Conservation (phyloP, 176 grass and related monocot genomes). For the Raddia distichophylla region DNA sequence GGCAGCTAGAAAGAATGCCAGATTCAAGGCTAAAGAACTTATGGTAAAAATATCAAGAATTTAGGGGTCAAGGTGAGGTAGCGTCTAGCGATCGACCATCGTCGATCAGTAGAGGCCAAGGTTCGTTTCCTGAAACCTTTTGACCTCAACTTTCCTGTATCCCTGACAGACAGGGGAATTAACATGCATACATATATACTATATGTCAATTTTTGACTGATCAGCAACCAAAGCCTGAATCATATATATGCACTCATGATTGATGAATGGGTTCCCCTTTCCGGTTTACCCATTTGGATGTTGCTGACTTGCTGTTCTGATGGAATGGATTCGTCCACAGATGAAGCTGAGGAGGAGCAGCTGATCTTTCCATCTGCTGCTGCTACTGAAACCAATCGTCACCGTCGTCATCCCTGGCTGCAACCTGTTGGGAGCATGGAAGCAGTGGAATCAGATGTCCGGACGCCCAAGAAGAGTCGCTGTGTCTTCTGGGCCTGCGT, state of each 20-base stretch:
- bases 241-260: background rate
- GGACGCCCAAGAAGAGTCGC: constrained; percentile 27
- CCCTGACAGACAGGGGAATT: background rate
- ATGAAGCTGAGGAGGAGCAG: background rate
- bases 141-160: background rate
- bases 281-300: background rate
- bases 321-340: background rate
- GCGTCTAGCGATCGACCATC: background rate
- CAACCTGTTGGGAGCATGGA: constrained; percentile 23
- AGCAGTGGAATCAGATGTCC: constrained; percentile 29
- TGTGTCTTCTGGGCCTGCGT: constrained; percentile 22
- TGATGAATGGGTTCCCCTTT: background rate
- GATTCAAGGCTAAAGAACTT: background rate
- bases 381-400: background rate
- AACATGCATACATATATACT: background rate
- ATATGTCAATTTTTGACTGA: background rate
- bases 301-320: background rate
- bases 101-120: background rate
- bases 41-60: background rate
- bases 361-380: background rate
- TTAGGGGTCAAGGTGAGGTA: background rate
- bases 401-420: background rate
- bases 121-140: constrained; percentile 12
- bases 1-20: background rate
- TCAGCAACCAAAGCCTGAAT: background rate